These are phyloP conservation scores for Astrephomene gubernaculifera DNA, from an alignment of 139 green algal species.

Conservation along the genomic window DNA sequence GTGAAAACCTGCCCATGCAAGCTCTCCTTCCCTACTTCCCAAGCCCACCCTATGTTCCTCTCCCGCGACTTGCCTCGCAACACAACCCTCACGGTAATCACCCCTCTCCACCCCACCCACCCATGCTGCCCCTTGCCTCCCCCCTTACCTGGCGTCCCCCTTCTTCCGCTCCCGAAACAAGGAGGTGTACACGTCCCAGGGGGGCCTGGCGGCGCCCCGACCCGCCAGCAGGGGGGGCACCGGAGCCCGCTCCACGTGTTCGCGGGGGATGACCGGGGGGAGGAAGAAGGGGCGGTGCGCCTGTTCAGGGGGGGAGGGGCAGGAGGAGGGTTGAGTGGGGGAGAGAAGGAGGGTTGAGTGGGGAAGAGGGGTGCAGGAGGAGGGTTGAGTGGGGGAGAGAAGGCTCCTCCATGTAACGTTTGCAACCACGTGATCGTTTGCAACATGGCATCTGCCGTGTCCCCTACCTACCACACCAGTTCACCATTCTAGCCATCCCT, in stretches of 20 bases:
- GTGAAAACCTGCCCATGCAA: no score
- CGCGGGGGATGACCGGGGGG: constrained; percentile 28
- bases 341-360: neutral
- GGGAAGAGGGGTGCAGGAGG: neutral
- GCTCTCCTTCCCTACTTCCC: no score
- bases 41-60: no score
- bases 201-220: neutral
- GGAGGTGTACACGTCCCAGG: constrained; percentile 22
- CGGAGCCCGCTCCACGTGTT: constrained; percentile 25
- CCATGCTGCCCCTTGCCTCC: no score
- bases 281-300: constrained; percentile 53
- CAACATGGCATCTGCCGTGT: no score
- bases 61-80: no score
- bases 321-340: neutral
- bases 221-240: constrained; percentile 21
- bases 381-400: neutral
- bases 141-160: constrained; percentile 5
- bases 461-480: no score
- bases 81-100: no score
- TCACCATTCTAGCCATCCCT: no score
- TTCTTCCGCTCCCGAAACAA: constrained; percentile 35
- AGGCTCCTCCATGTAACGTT: no score
- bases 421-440: no score
- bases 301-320: constrained; percentile 18
- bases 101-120: no score